A percentile compares a stretch with the other conserved stretches of the same genome.
phyloP scores from a whole-genome alignment of 106 monocot species.

The Platanthera guangdongensis region DNA sequence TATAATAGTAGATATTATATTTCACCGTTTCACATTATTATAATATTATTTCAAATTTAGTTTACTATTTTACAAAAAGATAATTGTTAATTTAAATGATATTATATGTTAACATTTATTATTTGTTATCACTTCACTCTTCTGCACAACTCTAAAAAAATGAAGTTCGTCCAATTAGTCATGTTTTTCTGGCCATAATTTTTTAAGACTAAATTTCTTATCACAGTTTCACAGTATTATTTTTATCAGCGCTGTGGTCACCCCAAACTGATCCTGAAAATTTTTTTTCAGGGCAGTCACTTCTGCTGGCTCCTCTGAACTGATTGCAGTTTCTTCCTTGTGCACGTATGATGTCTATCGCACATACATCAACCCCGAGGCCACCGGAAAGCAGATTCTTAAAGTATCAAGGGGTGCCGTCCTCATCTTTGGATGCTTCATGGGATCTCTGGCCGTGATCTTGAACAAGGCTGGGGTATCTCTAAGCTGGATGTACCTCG shows the following conservation, averaged over 20 bases:
- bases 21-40: no score
- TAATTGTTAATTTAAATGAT: no score
- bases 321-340: conserved; percentile 89
- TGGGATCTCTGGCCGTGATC: conserved; percentile 85
- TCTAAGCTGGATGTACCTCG: conserved; percentile 98
- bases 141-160: no score
- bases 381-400: conserved; percentile 87
- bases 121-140: no score
- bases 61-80: no score
- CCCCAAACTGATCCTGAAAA: background rate
- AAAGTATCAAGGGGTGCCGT: conserved; percentile 68
- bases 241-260: no score
- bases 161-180: no score
- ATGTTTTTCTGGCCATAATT: background rate
- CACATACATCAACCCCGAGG: conserved; percentile 89
- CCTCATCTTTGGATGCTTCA: conserved; percentile 76
- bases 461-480: conserved; percentile 86
- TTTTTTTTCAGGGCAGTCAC: conserved; percentile 81
- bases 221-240: background rate
- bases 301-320: conserved; percentile 87
- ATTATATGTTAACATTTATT: no score
- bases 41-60: no score
- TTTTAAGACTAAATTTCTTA: background rate
- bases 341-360: conserved; percentile 98
- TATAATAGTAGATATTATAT: no score